Percentiles rank a stretch among this genome's conserved stretches.
Evolutionary conservation across 768 basidiomycete species (phyloP).

Genomic region (Psilocybe cyanescens): DNA sequence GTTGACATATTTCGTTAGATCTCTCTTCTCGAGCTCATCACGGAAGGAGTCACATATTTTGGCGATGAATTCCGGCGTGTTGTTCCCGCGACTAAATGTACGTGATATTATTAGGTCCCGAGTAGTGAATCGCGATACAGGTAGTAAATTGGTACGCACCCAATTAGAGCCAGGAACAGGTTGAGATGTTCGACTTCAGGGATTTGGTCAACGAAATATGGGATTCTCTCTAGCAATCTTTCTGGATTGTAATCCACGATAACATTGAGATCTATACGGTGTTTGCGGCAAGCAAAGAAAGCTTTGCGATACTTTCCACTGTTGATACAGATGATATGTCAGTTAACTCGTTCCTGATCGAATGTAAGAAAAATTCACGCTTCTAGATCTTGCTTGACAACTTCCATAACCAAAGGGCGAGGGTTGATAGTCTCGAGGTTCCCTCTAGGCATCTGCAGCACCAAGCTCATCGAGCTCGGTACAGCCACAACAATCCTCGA

Average conservation of each 20-base stretch:
- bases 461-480: constrained; percentile 85
- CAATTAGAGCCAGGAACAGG: constrained; percentile 84
- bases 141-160: constrained; percentile 47
- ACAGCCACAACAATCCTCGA: constrained; percentile 88
- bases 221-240: constrained; percentile 63
- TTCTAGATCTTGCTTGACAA: constrained; percentile 77
- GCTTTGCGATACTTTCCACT: constrained; percentile 86
- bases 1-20: constrained; percentile 83
- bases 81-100: constrained; percentile 57
- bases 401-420: constrained; percentile 85
- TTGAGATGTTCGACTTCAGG: constrained; percentile 92
- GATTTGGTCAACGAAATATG: constrained; percentile 81
- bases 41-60: constrained; percentile 81
- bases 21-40: constrained; percentile 67
- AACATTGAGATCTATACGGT: constrained; percentile 88
- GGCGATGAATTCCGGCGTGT: constrained; percentile 61
- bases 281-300: constrained; percentile 89
- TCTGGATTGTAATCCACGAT: constrained; percentile 83
- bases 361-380: constrained; percentile 48
- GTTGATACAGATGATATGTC: constrained; percentile 1
- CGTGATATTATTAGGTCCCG: neutral
- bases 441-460: constrained; percentile 97
- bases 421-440: constrained; percentile 97
- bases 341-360: neutral
- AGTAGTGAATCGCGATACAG: neutral